A percentile compares a stretch with the other conserved stretches of the same genome.
phyloP scores from a whole-genome alignment of 768 basidiomycete genomes.

The Mycena indigotica region DNA sequence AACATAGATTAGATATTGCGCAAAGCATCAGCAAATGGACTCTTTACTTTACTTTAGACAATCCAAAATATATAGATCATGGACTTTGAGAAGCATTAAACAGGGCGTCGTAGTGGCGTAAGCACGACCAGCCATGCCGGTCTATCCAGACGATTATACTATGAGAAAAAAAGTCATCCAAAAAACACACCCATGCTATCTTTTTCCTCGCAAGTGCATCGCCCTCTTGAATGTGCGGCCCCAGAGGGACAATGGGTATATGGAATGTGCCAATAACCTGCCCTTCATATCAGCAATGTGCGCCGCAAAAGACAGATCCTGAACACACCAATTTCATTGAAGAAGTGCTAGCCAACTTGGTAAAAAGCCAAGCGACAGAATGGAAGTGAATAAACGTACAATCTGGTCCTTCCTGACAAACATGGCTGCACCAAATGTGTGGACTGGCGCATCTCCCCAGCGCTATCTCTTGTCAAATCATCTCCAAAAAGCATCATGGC shows the following conservation, averaged over 20 bases:
- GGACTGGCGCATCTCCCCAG: slow-evolving; percentile 72
- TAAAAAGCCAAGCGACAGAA: not conserved
- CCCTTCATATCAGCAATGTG: not conserved
- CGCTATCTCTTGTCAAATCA: too few species aligned
- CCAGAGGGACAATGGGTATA: not conserved
- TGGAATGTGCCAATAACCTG: not conserved
- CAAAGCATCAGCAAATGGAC: too few species aligned
- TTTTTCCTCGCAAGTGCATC: not conserved
- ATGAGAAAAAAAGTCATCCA: not conserved
- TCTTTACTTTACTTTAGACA: not conserved
- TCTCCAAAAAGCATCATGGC: too few species aligned
- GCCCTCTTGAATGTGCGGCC: not conserved
- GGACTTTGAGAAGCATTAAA: not conserved
- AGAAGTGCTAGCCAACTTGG: not conserved
- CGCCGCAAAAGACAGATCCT: not conserved
- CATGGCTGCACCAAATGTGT: slow-evolving; percentile 51
- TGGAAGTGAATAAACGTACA: not conserved
- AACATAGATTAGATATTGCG: too few species aligned
- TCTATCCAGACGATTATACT: not conserved
- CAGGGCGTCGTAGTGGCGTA: not conserved
- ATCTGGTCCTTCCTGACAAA: slow-evolving; percentile 67
- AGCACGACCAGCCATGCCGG: not conserved
- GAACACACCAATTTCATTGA: not conserved
- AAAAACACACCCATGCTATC: not conserved
- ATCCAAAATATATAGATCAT: not conserved